Evolutionary conservation across 306 rosid species (phyloP), one percentile per base, ranked within the genome.

Genomic region (Cicer yamashitae): DNA sequence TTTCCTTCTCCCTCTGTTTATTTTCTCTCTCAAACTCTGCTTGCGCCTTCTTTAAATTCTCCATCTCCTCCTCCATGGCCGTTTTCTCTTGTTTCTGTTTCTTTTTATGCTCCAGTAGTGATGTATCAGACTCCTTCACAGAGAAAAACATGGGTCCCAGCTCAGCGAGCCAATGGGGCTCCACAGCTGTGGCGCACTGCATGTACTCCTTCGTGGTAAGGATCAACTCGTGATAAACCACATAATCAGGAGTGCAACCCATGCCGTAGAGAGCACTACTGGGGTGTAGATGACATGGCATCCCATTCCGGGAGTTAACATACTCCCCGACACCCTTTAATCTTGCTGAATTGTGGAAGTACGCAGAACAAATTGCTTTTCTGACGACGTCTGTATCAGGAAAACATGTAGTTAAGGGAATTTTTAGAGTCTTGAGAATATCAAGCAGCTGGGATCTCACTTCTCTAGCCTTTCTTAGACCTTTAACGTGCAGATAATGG

Each of bases 41-140:
- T 80, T 91, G 97, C 48, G 71, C 79, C 88, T 90, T 94, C 80
- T 96, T 88, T 81, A 94, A 79, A 80, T 79, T 88, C 80, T 94
- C 98, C 98, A 94, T 94, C 81, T 94, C 98, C 84, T 94, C 91
- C 76, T 94, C 98, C 98, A 94, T 91, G 11, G 93, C 96, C 1
- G 97, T 88, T 73, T 94, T 94, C 76, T 88, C 94, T 82, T 91
- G 90, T 79, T 94, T 91, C 22, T 94, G 98, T 70, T 74, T 89
- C 91, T 90, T 90, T 84, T 90, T 94, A 79, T 91, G 98, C 86
- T 94, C 97, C 67, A 90, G 76, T 39, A 94, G 73, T 1, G 98
- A 94, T 5, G 97, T 94, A 84, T 94, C 98, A 2, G 98, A 94
- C 10, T 94, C 97, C 86, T 94, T 94, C 1, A 91, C 98, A 20